A percentile compares a stretch with the other conserved stretches of the same genome.
Conservation (phyloP, 805 yeast genomes). For the Candida arabinofermentans region DNA sequence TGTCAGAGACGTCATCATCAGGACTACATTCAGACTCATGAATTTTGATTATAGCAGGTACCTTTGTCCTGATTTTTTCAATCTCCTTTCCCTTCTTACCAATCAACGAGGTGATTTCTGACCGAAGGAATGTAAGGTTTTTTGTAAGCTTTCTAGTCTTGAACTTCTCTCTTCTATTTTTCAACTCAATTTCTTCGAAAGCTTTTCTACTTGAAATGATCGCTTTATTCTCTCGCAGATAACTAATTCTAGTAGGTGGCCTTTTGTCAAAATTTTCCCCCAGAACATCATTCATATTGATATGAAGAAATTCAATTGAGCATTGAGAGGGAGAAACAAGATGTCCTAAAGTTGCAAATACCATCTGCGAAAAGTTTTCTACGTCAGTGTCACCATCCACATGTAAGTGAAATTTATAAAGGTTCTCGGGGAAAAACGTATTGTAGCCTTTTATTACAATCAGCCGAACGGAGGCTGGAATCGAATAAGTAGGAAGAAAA, state of each 20-base stretch:
- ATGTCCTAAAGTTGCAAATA: too few relatives aligned
- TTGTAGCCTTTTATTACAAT: too few relatives aligned
- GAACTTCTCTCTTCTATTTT: conserved; percentile 1
- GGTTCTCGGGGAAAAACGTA: too few relatives aligned
- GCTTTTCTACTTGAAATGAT: background rate
- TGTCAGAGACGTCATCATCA: conserved; percentile 2
- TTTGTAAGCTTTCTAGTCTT: conserved; percentile 8
- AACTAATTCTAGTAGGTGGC: background rate
- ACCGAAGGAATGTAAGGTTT: conserved; percentile 19
- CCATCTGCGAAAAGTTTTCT: too few relatives aligned
- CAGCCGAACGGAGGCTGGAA: too few relatives aligned
- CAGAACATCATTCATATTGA: too few relatives aligned
- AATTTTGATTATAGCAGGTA: conserved; percentile 38
- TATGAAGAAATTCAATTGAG: too few relatives aligned
- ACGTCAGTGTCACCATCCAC: too few relatives aligned
- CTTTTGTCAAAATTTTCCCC: too few relatives aligned
- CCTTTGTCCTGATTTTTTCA: conserved; percentile 29
- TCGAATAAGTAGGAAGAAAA: background rate
- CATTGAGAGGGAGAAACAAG: too few relatives aligned
- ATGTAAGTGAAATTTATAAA: too few relatives aligned
- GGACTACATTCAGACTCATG: conserved; percentile 20
- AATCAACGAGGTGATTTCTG: conserved; percentile 38
- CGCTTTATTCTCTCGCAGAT: background rate
- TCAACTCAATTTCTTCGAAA: background rate
- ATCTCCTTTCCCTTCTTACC: conserved; percentile 42